These are phyloP conservation scores for Rhinocladiella mackenziei DNA, from an alignment of 2,329 filamentous ascomycete genomes.

Conservation along the genomic window DNA sequence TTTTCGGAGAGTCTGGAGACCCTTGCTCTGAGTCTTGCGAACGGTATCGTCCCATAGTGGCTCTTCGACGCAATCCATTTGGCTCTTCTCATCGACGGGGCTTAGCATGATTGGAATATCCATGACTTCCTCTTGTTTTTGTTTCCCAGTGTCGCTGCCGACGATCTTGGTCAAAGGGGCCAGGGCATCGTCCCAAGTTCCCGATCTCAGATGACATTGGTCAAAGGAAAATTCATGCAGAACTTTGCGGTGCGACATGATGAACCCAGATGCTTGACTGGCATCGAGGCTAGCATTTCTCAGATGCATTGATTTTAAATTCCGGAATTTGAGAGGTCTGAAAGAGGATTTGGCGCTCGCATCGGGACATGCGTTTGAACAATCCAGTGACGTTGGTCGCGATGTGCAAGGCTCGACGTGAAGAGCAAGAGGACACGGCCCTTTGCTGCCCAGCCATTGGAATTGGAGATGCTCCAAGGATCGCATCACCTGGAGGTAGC, in stretches of 20 bases:
- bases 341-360: constrained; percentile 42
- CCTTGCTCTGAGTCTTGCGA: constrained; percentile 17
- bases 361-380: constrained; percentile 35
- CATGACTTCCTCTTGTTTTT: constrained; percentile 38
- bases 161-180: constrained; percentile 56
- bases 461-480: constrained; percentile 69
- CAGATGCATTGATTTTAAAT: constrained; percentile 64
- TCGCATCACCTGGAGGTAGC: constrained; percentile 69
- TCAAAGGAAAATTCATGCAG: constrained; percentile 78
- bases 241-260: constrained; percentile 61
- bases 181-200: constrained; percentile 79
- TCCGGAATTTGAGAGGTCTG: constrained; percentile 61
- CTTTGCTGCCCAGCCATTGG: constrained; percentile 68
- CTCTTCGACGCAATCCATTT: constrained; percentile 29
- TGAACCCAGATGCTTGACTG: constrained; percentile 65
- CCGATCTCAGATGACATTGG: constrained; percentile 65
- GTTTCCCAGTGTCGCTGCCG: constrained; percentile 37
- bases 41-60: constrained; percentile 30
- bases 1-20: constrained; percentile 22
- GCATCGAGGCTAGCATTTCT: constrained; percentile 70
- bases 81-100: constrained; percentile 29
- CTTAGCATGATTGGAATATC: constrained; percentile 39
- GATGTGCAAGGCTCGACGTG: constrained; percentile 65
- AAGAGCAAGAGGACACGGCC: constrained; percentile 69
- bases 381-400: constrained; percentile 39